Evolutionary conservation across 192 early-diverging fungal genomes (phyloP), one percentile per base, ranked within the genome.

Genomic region (Haplosporangium gracile): DNA sequence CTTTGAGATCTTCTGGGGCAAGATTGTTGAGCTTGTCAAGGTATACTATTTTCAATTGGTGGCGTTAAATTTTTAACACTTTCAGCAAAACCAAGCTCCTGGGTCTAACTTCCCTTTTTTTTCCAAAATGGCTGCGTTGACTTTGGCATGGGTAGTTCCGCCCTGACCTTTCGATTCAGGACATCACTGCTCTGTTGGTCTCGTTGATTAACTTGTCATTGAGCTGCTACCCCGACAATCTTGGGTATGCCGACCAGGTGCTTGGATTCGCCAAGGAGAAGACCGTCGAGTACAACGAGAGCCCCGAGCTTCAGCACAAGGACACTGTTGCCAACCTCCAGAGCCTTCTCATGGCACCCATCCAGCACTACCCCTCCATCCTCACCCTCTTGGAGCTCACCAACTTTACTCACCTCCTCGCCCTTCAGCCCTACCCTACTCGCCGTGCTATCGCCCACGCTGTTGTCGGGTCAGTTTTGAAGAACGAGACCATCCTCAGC

Each of bases 1-100:
- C 24, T 99, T 99, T 91, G 96, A 96, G 71, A 96, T 99, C 40
- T 99, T 99, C 88, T 99, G 99, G 99, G 90, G 87, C 40, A 98
- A 99, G 85, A 96, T 99, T 79, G 95, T 95, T 39, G 94, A 96
- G 55, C 92, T 99, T 40, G 95, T 99, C 55, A 95, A 94, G 89
- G 95, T 95, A 88, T 26, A 20, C 18, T 1, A 34, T 38, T 34
- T 76, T 36, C 9, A 40, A 18, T 22, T 51, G 18, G 16, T 22
- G 3, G 16, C 20, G 49, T 51, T 16, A 51, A 16, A 49, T 24
- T 47, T 43, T 70, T 22, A 42, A 72, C 57, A 29, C 36, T 75
- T 42, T 42, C n/a, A 8, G 39, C 38, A 34, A 1, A 68, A 26
- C 38, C 42, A 8, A n/a, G 5, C 7, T 34, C 9, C 13, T 42